phyloP scores from a whole-genome alignment of 495 filamentous ascomycete genomes.

The Lasiosphaeriaceae sp. region DNA sequence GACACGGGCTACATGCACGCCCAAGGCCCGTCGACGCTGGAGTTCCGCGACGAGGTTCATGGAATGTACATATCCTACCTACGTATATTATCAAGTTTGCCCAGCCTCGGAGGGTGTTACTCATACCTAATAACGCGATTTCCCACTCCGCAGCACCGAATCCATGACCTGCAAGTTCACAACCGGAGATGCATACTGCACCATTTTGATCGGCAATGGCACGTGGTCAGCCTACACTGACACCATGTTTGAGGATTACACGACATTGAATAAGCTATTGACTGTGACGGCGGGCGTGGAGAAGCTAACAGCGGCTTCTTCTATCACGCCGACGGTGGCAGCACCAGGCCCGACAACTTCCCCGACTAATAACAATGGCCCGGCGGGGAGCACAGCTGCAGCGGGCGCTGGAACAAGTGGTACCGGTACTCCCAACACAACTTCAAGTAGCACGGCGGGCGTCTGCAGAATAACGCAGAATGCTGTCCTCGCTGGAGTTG shows the following conservation, averaged over 20 bases:
- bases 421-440: too few relatives aligned
- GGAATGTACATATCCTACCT: background rate
- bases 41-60: background rate
- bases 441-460: too few relatives aligned
- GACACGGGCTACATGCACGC: background rate
- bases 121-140: too few relatives aligned
- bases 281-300: background rate
- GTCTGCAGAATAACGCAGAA: too few relatives aligned
- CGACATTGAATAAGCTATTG: background rate
- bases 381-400: too few relatives aligned
- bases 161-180: background rate
- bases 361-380: too few relatives aligned
- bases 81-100: background rate
- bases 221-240: background rate
- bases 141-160: background rate
- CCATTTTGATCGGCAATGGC: background rate
- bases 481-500: too few relatives aligned
- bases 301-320: slow-evolving; percentile 16
- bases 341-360: too few relatives aligned
- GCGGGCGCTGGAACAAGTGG: too few relatives aligned
- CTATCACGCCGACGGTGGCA: background rate
- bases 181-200: background rate
- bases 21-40: background rate
- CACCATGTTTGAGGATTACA: background rate
- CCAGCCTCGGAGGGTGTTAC: background rate